Percentiles rank a stretch among this genome's conserved stretches.
Conservation (phyloP, 179 eudicot species). For the Actinidia polygama region DNA sequence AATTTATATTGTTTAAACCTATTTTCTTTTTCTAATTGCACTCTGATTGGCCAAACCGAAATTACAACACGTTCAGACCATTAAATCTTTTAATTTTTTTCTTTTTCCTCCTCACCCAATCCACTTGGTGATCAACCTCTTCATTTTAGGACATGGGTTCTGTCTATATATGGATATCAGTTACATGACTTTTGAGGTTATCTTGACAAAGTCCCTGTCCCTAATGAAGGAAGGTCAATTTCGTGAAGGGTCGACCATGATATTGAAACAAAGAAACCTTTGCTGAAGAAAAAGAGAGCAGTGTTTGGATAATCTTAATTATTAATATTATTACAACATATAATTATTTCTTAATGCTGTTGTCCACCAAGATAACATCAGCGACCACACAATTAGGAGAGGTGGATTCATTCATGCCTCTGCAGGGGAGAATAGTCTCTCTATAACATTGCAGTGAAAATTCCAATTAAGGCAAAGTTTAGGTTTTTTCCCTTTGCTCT, state of each 20-base stretch:
- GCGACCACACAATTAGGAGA: background rate
- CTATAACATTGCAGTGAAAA: no score
- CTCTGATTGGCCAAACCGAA: no score
- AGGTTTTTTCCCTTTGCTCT: background rate
- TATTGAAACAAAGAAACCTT: background rate
- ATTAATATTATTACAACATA: background rate
- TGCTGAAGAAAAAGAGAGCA: conserved; percentile 10
- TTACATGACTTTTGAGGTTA: background rate
- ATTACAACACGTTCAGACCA: no score
- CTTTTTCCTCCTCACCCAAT: no score
- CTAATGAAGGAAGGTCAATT: background rate
- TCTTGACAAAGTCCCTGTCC: background rate
- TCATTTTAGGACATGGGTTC: no score
- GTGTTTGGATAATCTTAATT: background rate
- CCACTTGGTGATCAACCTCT: no score
- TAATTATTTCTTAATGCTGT: background rate
- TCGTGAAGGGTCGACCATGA: background rate
- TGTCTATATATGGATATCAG: no score
- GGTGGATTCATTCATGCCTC: background rate
- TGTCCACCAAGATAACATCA: background rate
- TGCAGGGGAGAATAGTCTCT: background rate
- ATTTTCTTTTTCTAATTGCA: no score
- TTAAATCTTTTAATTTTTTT: no score
- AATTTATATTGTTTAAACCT: no score
- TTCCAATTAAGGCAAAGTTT: no score